Conservation (phyloP, 371 early-diverging fungal species). For the Syncephalastrum racemosum region DNA sequence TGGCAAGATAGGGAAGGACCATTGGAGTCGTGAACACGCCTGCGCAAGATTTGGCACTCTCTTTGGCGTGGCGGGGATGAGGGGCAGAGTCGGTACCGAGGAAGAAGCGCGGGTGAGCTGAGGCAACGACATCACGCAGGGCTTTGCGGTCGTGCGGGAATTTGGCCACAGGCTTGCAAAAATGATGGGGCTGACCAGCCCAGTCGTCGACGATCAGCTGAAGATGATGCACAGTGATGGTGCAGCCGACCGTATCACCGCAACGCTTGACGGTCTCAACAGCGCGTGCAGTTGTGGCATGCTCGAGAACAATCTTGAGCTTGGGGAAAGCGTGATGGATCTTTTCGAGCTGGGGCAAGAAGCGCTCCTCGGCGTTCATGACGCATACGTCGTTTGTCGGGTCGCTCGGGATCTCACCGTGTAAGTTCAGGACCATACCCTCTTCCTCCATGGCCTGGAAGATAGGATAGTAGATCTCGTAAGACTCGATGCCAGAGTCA, state of each 20-base stretch:
- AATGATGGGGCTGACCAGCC: constrained; percentile 95
- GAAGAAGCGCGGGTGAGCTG: constrained; percentile 94
- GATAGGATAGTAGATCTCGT: constrained; percentile 87
- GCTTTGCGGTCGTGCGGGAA: constrained; percentile 92
- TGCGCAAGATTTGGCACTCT: constrained; percentile 80
- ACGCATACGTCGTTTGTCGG: constrained; percentile 83
- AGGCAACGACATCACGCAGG: constrained; percentile 78
- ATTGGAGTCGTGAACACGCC: constrained; percentile 93
- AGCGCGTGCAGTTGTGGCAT: constrained; percentile 93
- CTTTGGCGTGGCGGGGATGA: constrained; percentile 86
- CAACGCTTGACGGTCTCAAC: constrained; percentile 90
- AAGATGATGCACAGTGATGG: constrained; percentile 95
- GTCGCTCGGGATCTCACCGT: constrained; percentile 94
- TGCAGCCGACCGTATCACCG: constrained; percentile 91
- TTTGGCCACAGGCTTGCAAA: constrained; percentile 98
- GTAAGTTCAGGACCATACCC: constrained; percentile 93
- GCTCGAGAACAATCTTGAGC: constrained; percentile 94
- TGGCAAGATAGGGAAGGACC: constrained; percentile 83
- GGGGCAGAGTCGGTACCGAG: constrained; percentile 97
- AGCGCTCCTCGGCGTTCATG: constrained; percentile 94
- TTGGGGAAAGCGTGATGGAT: constrained; percentile 90
- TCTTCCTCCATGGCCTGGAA: constrained; percentile 94
- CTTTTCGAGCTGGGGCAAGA: constrained; percentile 81
- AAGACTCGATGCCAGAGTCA: constrained; percentile 91
- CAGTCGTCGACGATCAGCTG: constrained; percentile 93